Evolutionary conservation across 2,329 filamentous ascomycete genomes (phyloP).

Genomic region (Cladosporium sp.): DNA sequence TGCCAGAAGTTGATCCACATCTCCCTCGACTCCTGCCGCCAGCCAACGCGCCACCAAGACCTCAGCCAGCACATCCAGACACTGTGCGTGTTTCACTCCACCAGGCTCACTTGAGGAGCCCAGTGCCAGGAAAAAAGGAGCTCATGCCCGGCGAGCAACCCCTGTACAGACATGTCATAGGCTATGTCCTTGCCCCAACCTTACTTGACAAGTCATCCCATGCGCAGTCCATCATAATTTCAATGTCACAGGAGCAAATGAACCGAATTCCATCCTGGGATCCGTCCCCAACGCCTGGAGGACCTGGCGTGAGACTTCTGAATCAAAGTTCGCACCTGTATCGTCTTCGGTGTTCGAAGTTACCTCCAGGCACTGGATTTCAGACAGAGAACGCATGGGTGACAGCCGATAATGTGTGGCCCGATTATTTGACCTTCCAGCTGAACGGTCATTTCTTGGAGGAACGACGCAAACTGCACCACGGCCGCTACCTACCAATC

Average conservation of each 20-base stretch:
- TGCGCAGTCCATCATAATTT: neutral
- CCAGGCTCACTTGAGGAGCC: conserved; percentile 55
- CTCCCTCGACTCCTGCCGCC: conserved; percentile 17
- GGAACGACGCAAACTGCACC: conserved; percentile 64
- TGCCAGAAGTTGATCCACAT: neutral
- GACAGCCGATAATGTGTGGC: conserved; percentile 64
- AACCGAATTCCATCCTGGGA: neutral
- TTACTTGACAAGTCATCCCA: conserved; percentile 18
- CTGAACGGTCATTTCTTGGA: conserved; percentile 57
- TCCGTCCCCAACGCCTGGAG: neutral
- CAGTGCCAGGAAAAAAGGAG: conserved; percentile 33
- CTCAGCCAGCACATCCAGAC: conserved; percentile 40
- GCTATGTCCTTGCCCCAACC: conserved; percentile 48
- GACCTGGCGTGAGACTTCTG: conserved; percentile 27
- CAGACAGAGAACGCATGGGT: conserved; percentile 56
- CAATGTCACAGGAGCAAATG: conserved; percentile 1
- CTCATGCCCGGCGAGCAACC: conserved; percentile 1
- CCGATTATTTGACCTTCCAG: conserved; percentile 62
- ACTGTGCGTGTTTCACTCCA: conserved; percentile 51
- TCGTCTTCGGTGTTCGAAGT: conserved; percentile 64
- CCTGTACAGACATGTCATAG: conserved; percentile 57
- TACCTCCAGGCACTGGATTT: conserved; percentile 27
- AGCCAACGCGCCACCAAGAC: conserved; percentile 20
- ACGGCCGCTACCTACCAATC: conserved; percentile 70
- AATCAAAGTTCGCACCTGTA: conserved; percentile 56